Evolutionary conservation across 2,329 filamentous ascomycete species (phyloP).

Genomic region (Fusarium pilosicola): DNA sequence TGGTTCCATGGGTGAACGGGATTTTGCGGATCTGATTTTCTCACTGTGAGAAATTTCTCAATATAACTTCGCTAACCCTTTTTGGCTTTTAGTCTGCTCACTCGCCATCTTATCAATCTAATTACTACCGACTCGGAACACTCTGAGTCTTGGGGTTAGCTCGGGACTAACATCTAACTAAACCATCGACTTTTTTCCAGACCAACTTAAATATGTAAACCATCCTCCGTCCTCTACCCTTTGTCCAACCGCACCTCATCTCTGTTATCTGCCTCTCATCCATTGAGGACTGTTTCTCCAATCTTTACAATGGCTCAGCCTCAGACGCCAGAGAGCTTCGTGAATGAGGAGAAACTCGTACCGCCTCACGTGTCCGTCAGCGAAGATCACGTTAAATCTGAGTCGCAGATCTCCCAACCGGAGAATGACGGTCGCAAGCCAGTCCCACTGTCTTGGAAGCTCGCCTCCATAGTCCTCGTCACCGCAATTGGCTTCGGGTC

Average conservation of each 20-base stretch:
- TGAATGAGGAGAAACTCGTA: not conserved
- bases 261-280: no score
- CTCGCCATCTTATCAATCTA: not conserved
- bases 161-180: not conserved
- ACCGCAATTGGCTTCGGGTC: conserved; percentile 66
- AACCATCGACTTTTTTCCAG: not conserved
- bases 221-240: not conserved
- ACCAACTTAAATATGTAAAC: not conserved
- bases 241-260: no score
- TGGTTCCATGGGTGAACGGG: not conserved
- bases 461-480: conserved; percentile 56
- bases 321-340: not conserved
- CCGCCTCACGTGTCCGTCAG: not conserved
- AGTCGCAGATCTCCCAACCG: not conserved
- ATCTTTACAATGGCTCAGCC: not conserved
- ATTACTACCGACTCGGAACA: not conserved
- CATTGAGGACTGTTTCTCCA: not conserved
- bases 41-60: not conserved
- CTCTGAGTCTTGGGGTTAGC: not conserved
- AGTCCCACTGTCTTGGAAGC: conserved; percentile 28
- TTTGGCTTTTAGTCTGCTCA: accelerated
- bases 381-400: not conserved
- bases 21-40: not conserved
- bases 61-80: not conserved
- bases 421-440: not conserved